Conservation (phyloP, 176 grass and related monocot species). For the Musa itinerans region DNA sequence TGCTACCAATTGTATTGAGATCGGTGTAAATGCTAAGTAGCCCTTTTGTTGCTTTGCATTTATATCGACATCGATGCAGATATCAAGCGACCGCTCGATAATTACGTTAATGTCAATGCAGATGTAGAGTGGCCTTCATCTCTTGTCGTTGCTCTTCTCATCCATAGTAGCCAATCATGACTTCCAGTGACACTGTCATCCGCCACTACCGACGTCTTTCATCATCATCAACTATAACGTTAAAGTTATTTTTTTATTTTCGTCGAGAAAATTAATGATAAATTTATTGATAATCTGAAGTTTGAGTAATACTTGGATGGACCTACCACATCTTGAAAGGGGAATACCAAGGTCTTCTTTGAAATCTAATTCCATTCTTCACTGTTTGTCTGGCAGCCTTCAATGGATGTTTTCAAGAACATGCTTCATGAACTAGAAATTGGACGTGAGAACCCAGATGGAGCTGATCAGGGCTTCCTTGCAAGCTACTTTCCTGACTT, state of each 20-base stretch:
- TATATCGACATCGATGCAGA: no score
- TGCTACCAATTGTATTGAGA: fast-evolving
- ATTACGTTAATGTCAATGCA: no score
- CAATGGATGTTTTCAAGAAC: conserved; percentile 71
- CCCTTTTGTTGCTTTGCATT: no score
- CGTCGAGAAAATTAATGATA: no score
- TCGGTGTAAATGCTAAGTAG: no score
- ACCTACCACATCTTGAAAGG: not conserved
- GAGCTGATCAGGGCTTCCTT: conserved; percentile 85
- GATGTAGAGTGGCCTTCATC: no score
- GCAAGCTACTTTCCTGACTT: conserved; percentile 76
- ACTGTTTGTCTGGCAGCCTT: conserved; percentile 49
- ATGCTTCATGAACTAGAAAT: conserved; percentile 79
- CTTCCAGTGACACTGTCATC: fast-evolving
- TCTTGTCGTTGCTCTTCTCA: no score
- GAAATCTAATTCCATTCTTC: not conserved
- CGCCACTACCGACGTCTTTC: fast-evolving
- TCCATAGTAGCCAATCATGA: fast-evolving
- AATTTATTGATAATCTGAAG: not conserved
- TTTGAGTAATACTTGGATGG: not conserved
- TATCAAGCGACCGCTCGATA: no score
- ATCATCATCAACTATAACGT: fast-evolving
- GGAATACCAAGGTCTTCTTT: not conserved
- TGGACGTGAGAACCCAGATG: conserved; percentile 70
- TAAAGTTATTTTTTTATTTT: no score